Evolutionary conservation across 345 rosid genomes (phyloP), one percentile per base, ranked within the genome.

Genomic region (Firmiana major): DNA sequence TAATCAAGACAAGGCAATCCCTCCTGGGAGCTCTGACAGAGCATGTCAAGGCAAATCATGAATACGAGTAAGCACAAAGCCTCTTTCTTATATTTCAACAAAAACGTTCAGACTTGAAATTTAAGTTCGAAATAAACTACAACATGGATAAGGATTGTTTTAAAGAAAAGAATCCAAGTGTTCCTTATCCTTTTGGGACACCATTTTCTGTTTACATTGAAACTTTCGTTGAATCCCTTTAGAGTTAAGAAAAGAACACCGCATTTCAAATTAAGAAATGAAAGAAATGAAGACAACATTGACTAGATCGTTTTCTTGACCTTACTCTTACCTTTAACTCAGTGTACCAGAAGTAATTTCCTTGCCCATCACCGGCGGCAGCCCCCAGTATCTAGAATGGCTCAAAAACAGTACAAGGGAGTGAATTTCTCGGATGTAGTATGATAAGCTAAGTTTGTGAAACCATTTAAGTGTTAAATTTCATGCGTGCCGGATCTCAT

Each of bases 291-390:
- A 31, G 34, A 36, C 46, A 64, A 8, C 38, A 59, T 12, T 22
- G 73, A 57, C 13, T 46, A 15, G 53, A 24, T 68, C 46, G n/a
- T 10, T 36, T 73, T 55, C 4, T 40, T 54, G 31, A 55, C 9
- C 7, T 76, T 19, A 4, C 15, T 46, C n/a, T 42, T 71, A 54
- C 69, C 49, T 76, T 57, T n/a, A 73, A 74, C 31, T 80, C 82
- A 93, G 99, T 24, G 88, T 91, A 12, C 93, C 99, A n/a, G 99
- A 95, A 87, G 93, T 95, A 60, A 90, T 95, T 74, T 87, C 98
- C 55, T 76, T 92, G 86, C 98, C 97, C 6, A 93, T 95, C 42
- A 86, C 85, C 51, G 97, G 97, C 0, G 99, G 97, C 77, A 90
- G 88, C 63, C 87, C 74, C 65, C 84, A 88, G 69, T 93, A 93